phyloP scores from a whole-genome alignment of 179 eudicot genomes.

The Camellia oleifera region DNA sequence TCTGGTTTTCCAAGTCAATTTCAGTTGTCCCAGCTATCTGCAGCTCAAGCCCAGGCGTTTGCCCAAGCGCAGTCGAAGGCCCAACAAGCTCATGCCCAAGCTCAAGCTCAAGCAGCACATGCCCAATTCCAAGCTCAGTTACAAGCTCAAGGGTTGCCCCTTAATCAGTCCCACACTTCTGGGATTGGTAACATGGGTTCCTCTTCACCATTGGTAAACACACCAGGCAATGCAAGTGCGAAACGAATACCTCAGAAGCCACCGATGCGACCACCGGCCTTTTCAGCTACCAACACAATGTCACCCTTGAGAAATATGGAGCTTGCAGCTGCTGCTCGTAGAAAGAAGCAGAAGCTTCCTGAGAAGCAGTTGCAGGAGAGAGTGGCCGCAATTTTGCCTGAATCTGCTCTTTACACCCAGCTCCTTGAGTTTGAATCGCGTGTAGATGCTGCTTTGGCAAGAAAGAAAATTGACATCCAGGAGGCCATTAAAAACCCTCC shows the following conservation, averaged over 20 bases:
- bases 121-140: conserved; percentile 41
- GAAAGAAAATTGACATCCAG: conserved; percentile 89
- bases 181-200: conserved; percentile 51
- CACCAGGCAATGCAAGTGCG: conserved; percentile 37
- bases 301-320: conserved; percentile 75
- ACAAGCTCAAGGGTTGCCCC: conserved; percentile 56
- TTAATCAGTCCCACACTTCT: conserved; percentile 38
- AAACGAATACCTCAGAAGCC: conserved; percentile 67
- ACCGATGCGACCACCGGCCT: conserved; percentile 60
- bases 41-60: conserved; percentile 48
- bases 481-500: conserved; percentile 87
- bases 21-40: conserved; percentile 50
- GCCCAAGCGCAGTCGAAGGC: conserved; percentile 44
- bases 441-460: conserved; percentile 74
- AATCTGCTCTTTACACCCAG: conserved; percentile 89
- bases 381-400: conserved; percentile 81
- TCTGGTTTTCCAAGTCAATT: conserved; percentile 52
- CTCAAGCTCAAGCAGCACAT: conserved; percentile 39
- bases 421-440: conserved; percentile 96
- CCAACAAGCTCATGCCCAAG: conserved; percentile 33
- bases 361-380: conserved; percentile 73
- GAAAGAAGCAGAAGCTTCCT: conserved; percentile 81
- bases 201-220: conserved; percentile 49
- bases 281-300: conserved; percentile 37
- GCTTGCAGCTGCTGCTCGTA: conserved; percentile 68